phyloP scores from a whole-genome alignment of 148 eudicot species.

The Cornus controversa region DNA sequence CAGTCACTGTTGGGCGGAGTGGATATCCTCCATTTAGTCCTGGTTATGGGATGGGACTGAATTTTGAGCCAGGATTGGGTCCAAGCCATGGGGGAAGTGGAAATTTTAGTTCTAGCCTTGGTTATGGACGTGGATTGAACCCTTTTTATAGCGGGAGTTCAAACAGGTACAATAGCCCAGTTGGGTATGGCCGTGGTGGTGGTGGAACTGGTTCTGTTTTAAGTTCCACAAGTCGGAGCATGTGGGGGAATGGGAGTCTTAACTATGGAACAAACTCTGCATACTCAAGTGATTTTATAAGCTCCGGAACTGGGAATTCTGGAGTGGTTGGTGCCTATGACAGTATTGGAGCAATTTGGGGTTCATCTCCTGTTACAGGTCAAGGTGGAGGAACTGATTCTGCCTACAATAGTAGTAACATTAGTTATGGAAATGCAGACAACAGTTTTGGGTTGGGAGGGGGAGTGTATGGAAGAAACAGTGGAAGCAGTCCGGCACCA shows the following conservation, averaged over 20 bases:
- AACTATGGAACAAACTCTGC: slow-evolving; percentile 39
- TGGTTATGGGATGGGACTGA: slow-evolving; percentile 44
- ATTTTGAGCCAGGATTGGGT: slow-evolving; percentile 59
- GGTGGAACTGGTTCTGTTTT: slow-evolving; percentile 49
- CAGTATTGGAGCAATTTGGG: slow-evolving; percentile 67
- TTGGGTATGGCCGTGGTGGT: slow-evolving; percentile 49
- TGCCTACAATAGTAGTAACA: slow-evolving; percentile 30
- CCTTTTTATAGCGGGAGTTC: slow-evolving; percentile 41
- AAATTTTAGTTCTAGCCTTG: slow-evolving; percentile 44
- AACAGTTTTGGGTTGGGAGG: slow-evolving; percentile 33
- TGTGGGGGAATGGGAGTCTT: slow-evolving; percentile 70
- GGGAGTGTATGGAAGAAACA: slow-evolving; percentile 48
- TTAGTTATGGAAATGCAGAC: slow-evolving; percentile 42
- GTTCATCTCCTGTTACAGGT: slow-evolving; percentile 48
- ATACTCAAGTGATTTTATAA: slow-evolving; percentile 39
- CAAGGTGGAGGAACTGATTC: slow-evolving; percentile 49
- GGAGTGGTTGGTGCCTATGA: slow-evolving; percentile 41
- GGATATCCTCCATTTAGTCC: slow-evolving; percentile 69
- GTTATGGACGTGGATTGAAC: slow-evolving; percentile 59
- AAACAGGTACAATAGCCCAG: slow-evolving; percentile 44
- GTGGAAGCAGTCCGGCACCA: slow-evolving; percentile 27
- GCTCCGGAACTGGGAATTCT: slow-evolving; percentile 43
- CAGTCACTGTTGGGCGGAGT: slow-evolving; percentile 55
- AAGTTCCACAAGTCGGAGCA: slow-evolving; percentile 47
- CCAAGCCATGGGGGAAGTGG: slow-evolving; percentile 46